Base-by-base conservation (phyloP, 768 basidiomycete genomes). In the Sporobolomyces pararoseus region DNA sequence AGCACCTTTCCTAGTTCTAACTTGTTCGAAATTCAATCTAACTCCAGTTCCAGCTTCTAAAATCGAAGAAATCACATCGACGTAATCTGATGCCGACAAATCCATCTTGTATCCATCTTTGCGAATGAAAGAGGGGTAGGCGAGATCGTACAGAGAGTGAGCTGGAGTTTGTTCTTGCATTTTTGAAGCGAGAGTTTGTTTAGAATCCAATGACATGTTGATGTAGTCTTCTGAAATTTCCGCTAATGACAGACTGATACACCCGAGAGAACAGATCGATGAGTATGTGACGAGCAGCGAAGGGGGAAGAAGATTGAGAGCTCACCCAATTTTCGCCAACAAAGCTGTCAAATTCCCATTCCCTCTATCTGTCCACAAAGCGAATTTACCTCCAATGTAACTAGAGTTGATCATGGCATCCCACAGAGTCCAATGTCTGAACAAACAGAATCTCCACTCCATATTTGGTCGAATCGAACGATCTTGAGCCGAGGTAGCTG, bases 341-440 rank as follows among this genome's bases (percentile, higher is more conserved):
- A 99, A 81, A 12, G 95, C 96, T 1, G 88, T 90, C 64, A 99
- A 81, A 72, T 87, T 85, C 79, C 92, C 94, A 70, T 89, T 84
- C 27, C 96, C 96, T 63, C 87, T 85, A 79, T 98, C 95, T 77
- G 89, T 92, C 96, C 96, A 98, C 64, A 95, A 90, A 4, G 92
- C 93, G 68, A 99, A 84, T 79, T 91, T 92, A 59, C 90, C 88
- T 10, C 93, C 94, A 23, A 99, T 88, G 76, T 98, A 99, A 66
- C 89, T 90, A 4, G 93, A 96, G 79, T 99, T 95, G 76, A 88
- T 88, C 96, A 99, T 98, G 16, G 94, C 87, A 77, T 99, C 96
- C 78, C 97, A 98, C 53, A 99, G 81, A 35, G 89, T 97, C 96
- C 96, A 99, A 81, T 98, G 96, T 65, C 95, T 85, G 78, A 94